Evolutionary conservation across 352 stramenopile species (phyloP), one percentile per base, ranked within the genome.

Genomic region (Phytopythium ostracodes): DNA sequence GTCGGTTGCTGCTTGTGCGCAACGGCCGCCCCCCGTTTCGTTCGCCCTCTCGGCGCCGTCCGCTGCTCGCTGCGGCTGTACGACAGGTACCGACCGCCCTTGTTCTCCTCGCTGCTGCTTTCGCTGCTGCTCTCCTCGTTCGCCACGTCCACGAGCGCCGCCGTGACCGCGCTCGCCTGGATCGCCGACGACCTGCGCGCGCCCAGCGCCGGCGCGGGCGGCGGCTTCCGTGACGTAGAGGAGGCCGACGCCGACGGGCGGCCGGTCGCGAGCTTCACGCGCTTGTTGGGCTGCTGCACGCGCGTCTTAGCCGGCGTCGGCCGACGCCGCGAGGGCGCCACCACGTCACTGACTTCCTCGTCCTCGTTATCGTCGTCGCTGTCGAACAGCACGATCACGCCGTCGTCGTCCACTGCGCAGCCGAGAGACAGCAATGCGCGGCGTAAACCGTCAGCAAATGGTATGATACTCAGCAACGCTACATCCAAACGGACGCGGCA

Each of bases 101-200:
- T 6, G 10, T 10, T 12, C 9, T 47, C 52, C n/a, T 49, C 52
- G 20, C 22, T 35, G 36, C 36, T 38, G 31, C 25, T 35, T 11
- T 59, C 54, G 24, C 54, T 60, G 36, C 54, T 59, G 53, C 53
- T 59, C 9, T 50, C 42, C 55, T 60, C 55, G 12, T 50, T 24
- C 36, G 4, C 55, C 24, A 60, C 38, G 24, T 51, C 55, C 38
- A 60, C 55, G 4, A 60, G 38, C n/a, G 40, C 40, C 17, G 55
- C 25, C 38, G 55, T 60, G 25, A 60, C 36, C 9, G 55, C 55
- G 36, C 55, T 51, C 24, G 55, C 55, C 55, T 60, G 55, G 38
- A 60, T 60, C 22, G 55, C 55, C 0, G 55, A 52, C 38, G 24
- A 12, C 8, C 55, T 6, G 25, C 47, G 47, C 25, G 25, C 47